These are phyloP conservation scores for Curvularia eragrostidis DNA, from an alignment of 2,329 filamentous ascomycete species.

Conservation along the genomic window DNA sequence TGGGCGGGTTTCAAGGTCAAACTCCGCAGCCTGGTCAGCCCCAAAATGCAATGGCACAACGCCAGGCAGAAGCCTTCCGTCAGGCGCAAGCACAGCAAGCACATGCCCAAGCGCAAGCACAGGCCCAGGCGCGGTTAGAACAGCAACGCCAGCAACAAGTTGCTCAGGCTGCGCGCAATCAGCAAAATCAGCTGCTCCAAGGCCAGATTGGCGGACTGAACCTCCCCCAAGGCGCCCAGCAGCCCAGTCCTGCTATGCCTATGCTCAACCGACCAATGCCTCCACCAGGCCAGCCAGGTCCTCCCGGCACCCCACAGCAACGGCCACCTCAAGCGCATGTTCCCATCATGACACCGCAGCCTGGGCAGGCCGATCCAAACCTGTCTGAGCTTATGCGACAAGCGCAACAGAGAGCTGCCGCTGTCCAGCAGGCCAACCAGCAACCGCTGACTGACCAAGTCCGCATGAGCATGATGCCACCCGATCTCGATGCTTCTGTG, in stretches of 20 bases:
- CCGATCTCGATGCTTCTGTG: constrained; percentile 36
- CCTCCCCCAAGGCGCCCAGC: constrained; percentile 48
- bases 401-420: constrained; percentile 45
- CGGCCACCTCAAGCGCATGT: constrained; percentile 45
- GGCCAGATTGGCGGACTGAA: constrained; percentile 53
- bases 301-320: constrained; percentile 44
- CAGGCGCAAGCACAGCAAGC: constrained; percentile 23
- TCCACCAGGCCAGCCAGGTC: constrained; percentile 53
- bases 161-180: constrained; percentile 36
- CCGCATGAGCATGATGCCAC: constrained; percentile 44
- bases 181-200: constrained; percentile 40
- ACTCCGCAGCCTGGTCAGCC: constrained; percentile 34
- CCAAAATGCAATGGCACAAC: constrained; percentile 41
- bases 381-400: constrained; percentile 43
- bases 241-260: constrained; percentile 54
- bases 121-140: constrained; percentile 43
- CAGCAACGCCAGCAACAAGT: constrained; percentile 48
- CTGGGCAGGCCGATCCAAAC: constrained; percentile 38
- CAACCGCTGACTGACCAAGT: constrained; percentile 40
- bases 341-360: constrained; percentile 46
- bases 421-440: constrained; percentile 33
- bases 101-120: constrained; percentile 33
- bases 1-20: constrained; percentile 45
- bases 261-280: constrained; percentile 58
- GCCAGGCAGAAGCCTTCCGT: constrained; percentile 30